These are phyloP conservation scores for Trametes punicea DNA, from an alignment of 768 basidiomycete species.

Conservation along the genomic window DNA sequence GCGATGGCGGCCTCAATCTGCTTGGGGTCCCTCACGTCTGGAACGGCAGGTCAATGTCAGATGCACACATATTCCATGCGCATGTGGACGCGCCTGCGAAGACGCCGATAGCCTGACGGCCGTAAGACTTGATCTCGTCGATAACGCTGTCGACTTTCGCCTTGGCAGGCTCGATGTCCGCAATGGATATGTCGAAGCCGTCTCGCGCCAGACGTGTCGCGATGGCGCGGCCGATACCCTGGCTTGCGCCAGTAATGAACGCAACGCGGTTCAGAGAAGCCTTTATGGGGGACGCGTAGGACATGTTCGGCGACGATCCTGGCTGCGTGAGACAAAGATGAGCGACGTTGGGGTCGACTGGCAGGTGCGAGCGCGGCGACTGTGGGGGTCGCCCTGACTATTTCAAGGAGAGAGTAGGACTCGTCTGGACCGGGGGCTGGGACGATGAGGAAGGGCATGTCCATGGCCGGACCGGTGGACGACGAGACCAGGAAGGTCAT, in stretches of 20 bases:
- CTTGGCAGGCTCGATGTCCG: conserved; percentile 36
- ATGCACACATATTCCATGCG: neutral
- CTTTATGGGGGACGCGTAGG: conserved; percentile 26
- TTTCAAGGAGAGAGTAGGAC: neutral
- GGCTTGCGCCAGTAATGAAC: conserved; percentile 42
- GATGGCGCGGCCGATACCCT: conserved; percentile 49
- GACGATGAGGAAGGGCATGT: neutral
- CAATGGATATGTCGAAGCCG: conserved; percentile 46
- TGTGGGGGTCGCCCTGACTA: neutral
- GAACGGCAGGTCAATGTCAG: neutral
- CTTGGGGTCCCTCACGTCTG: conserved; percentile 30
- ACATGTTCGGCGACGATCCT: neutral
- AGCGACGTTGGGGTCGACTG: neutral
- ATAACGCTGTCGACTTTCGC: conserved; percentile 25
- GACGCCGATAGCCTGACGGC: conserved; percentile 30
- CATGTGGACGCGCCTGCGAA: conserved; percentile 21
- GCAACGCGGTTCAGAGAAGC: conserved; percentile 34
- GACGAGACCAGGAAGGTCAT: neutral
- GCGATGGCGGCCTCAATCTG: conserved; percentile 31
- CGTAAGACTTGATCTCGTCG: conserved; percentile 30
- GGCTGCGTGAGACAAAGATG: neutral
- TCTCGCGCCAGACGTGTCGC: conserved; percentile 45
- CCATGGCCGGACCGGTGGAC: conserved; percentile 1
- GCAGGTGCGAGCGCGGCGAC: neutral
- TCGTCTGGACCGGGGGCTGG: neutral